Conservation (phyloP, 2,329 filamentous ascomycete species). For the Sporothrix pallida region DNA sequence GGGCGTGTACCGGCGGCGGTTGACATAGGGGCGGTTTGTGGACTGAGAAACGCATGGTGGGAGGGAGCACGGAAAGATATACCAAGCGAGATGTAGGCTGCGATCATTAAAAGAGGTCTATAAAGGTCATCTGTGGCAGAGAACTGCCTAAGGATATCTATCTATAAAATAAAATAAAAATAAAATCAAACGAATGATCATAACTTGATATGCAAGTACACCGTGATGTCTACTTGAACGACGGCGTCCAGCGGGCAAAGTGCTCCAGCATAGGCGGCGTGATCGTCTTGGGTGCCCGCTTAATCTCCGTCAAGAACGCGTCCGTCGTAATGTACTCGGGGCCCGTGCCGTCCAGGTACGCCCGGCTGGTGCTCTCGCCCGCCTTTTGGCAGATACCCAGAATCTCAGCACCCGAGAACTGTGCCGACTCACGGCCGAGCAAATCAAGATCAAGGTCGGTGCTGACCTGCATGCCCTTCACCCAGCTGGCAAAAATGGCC, state of each 20-base stretch:
- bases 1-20: conserved; percentile 76
- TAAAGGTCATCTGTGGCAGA: conserved; percentile 14
- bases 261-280: conserved; percentile 46
- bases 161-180: background rate
- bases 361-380: conserved; percentile 48
- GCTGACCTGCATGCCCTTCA: conserved; percentile 63
- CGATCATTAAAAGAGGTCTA: background rate
- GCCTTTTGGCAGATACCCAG: conserved; percentile 57
- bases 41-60: background rate
- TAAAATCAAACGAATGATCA: background rate
- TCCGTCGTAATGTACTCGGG: conserved; percentile 49
- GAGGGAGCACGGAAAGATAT: background rate
- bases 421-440: conserved; percentile 70
- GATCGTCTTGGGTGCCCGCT: conserved; percentile 47
- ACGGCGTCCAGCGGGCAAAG: conserved; percentile 48
- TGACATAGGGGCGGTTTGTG: conserved; percentile 44
- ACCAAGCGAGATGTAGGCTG: background rate
- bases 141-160: conserved; percentile 5
- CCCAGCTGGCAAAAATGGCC: conserved; percentile 76
- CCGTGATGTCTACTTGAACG: conserved; percentile 11
- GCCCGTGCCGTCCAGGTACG: conserved; percentile 34
- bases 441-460: conserved; percentile 68
- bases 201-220: background rate
- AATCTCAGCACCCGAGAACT: conserved; percentile 87
- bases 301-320: conserved; percentile 40